Evolutionary conservation across 805 yeast genomes (phyloP).

Genomic region (Ogataea henricii): DNA sequence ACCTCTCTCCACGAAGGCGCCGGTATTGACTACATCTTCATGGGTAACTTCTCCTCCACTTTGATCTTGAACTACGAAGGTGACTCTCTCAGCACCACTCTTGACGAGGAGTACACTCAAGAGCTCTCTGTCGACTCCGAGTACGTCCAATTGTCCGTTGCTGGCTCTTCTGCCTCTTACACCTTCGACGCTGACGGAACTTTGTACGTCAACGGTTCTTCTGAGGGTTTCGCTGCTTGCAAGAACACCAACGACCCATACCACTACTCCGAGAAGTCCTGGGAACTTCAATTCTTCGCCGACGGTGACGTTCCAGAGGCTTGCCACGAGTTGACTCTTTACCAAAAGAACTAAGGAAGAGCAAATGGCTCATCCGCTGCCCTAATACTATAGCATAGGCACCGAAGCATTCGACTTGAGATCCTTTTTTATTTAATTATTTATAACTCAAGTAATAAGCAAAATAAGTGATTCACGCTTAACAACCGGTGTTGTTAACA

Average conservation of each 20-base stretch:
- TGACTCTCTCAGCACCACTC: neutral
- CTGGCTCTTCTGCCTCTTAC: constrained; percentile 5
- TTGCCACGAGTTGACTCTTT: constrained; percentile 9
- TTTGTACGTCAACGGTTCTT: constrained; percentile 35
- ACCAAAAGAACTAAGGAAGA: neutral
- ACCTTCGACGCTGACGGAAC: constrained; percentile 24
- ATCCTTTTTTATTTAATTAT: neutral
- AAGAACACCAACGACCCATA: constrained; percentile 49
- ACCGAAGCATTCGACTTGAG: neutral
- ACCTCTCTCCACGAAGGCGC: constrained; percentile 46
- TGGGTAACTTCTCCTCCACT: constrained; percentile 24
- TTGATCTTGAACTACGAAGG: constrained; percentile 26
- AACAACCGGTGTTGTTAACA: constrained; percentile 36
- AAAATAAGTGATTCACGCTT: no score
- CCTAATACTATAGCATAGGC: neutral
- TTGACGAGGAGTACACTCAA: constrained; percentile 2
- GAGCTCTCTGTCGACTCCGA: neutral
- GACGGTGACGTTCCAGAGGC: constrained; percentile 25
- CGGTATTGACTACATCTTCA: constrained; percentile 42
- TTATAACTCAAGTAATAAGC: neutral
- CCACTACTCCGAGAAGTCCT: constrained; percentile 34
- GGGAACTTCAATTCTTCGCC: constrained; percentile 31
- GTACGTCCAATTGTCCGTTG: constrained; percentile 13
- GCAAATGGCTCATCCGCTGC: neutral
- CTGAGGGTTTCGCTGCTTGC: constrained; percentile 42